Evolutionary conservation across 2,329 filamentous ascomycete genomes (phyloP).

Genomic region (Leptographium galeiforme): DNA sequence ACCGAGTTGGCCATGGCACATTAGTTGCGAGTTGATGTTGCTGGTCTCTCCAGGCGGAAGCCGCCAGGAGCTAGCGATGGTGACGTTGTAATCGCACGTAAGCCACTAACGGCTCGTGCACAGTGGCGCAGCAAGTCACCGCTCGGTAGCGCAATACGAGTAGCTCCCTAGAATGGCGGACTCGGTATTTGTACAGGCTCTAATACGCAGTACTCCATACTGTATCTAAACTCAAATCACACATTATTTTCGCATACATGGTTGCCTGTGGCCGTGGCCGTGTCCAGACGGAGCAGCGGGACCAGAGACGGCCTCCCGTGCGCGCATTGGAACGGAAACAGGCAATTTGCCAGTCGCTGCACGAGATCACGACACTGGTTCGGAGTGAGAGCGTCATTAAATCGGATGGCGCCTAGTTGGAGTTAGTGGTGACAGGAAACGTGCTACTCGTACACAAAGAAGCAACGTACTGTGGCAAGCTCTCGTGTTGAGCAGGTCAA

Average conservation of each 20-base stretch:
- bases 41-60: too few species aligned
- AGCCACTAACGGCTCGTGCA: neutral
- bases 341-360: conserved; percentile 41
- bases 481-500: conserved; percentile 64
- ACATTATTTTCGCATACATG: too few species aligned
- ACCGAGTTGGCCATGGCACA: conserved; percentile 21
- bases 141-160: too few species aligned
- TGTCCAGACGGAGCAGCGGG: conserved; percentile 25
- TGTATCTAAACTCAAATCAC: too few species aligned
- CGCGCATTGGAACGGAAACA: conserved; percentile 72
- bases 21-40: conserved; percentile 4
- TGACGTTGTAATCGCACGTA: neutral
- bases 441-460: too few species aligned
- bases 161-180: neutral
- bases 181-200: too few species aligned
- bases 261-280: too few species aligned
- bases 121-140: neutral
- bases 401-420: conserved; percentile 57
- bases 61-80: too few species aligned
- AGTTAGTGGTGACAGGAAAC: neutral
- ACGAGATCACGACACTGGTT: conserved; percentile 48
- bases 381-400: conserved; percentile 54
- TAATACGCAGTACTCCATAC: too few species aligned
- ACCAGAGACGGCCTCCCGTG: conserved; percentile 60
- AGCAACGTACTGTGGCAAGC: conserved; percentile 51